phyloP scores from a whole-genome alignment of 2,329 filamentous ascomycete species.

The Fusarium mundagurra region DNA sequence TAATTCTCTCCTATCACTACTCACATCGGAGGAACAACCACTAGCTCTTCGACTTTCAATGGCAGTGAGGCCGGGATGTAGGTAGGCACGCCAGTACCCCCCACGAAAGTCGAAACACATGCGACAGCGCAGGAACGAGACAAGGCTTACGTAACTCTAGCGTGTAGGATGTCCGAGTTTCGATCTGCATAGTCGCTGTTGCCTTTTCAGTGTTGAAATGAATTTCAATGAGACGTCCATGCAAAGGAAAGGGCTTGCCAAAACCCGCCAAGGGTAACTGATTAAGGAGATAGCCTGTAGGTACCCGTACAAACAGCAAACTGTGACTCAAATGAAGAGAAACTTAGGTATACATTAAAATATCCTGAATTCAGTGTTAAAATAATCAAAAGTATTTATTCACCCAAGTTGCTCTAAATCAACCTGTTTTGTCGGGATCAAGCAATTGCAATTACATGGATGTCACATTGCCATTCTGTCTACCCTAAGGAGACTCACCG shows the following conservation, averaged over 20 bases:
- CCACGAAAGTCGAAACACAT: background rate
- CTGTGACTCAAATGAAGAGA: rapidly evolving
- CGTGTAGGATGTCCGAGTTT: rapidly evolving
- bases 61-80: background rate
- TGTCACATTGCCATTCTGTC: background rate
- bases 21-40: background rate
- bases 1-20: background rate
- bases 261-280: too few relatives aligned
- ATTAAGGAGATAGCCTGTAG: background rate
- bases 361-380: rapidly evolving
- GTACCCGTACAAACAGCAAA: background rate
- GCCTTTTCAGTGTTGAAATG: too few relatives aligned
- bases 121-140: background rate
- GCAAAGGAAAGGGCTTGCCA: background rate
- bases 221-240: background rate
- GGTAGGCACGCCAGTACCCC: background rate
- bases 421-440: background rate
- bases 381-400: background rate
- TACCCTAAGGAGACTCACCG: background rate
- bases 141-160: background rate
- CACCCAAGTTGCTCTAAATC: background rate
- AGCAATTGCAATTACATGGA: too few relatives aligned
- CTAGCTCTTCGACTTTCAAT: background rate
- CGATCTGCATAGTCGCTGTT: background rate
- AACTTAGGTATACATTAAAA: rapidly evolving